Evolutionary conservation across 352 stramenopile species (phyloP), one percentile per base, ranked within the genome.

Genomic region (Phytophthora sansomeana): DNA sequence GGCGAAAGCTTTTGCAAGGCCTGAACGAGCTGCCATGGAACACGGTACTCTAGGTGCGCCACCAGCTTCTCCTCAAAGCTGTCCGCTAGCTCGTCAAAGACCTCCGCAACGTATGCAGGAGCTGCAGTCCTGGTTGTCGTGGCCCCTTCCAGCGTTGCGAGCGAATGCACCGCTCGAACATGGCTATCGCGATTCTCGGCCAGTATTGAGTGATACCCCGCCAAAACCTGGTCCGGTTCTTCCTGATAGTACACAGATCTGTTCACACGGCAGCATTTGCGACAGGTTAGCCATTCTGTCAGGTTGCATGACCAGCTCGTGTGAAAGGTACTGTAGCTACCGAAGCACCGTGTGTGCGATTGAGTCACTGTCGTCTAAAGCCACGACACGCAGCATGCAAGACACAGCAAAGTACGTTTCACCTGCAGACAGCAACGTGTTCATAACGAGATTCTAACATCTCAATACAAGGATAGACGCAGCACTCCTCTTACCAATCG

Each of bases 41-140:
- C 83, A 52, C 81, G 82, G 54, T 95, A 95, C 66, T 91, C 81
- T 30, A 95, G 49, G 35, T 92, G 86, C 28, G 65, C 82, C 61
- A 95, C 83, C 28, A 95, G 74, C 46, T 93, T 95, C 32, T 93
- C 85, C 55, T 95, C 86, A 67, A 95, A 95, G 11, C 64, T 84
- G 11, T 93, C 85, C 5, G 86, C 81, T 30, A 95, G 72, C 17
- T 92, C 81, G 58, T 95, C 83, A 60, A 95, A 95, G 10, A 95
- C 84, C 58, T 91, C 63, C 13, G 74, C 78, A 30, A 95, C 86
- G 55, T 95, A 95, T 6, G 61, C 75, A 4, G 81, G 81, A 10
- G 84, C 78, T 0, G 83, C 85, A 1, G 68, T 89, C 35, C 32
- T 83, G 0, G 78, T 87, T 7, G 78, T 74, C 0, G 78, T 77